phyloP scores from a whole-genome alignment of 1,284 basidiomycete species.

The Ganoderma lucidum region DNA sequence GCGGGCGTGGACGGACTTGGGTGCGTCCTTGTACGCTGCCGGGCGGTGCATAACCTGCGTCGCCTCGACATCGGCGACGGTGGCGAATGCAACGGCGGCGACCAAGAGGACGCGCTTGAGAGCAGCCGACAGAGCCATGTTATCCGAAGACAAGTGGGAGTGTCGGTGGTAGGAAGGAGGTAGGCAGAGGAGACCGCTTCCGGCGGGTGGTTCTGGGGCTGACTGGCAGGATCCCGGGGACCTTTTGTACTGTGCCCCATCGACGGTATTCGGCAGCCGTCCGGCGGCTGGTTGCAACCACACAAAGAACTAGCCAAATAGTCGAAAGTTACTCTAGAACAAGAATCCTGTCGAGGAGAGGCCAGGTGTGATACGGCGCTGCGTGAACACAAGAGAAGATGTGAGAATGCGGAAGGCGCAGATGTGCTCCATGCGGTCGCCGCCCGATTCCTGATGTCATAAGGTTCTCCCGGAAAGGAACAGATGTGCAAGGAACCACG shows the following conservation, averaged over 20 bases:
- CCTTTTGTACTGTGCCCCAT: constrained; percentile 14
- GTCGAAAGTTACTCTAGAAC: neutral
- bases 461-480: constrained; percentile 13
- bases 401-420: constrained; percentile 1
- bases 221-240: neutral
- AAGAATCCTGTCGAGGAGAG: constrained; percentile 1
- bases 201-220: constrained; percentile 12
- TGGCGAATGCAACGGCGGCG: constrained; percentile 32
- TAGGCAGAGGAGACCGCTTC: constrained; percentile 14
- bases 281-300: neutral
- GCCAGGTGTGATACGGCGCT: constrained; percentile 7
- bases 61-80: constrained; percentile 45
- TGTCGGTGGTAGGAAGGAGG: constrained; percentile 9
- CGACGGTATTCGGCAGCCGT: neutral
- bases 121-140: constrained; percentile 34
- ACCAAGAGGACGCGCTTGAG: constrained; percentile 34
- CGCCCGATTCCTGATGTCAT: constrained; percentile 12
- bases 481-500: constrained; percentile 11
- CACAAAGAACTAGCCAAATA: neutral
- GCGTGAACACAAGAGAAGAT: constrained; percentile 11
- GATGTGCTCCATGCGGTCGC: constrained; percentile 26
- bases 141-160: constrained; percentile 6
- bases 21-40: constrained; percentile 52
- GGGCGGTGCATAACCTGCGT: constrained; percentile 68
- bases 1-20: constrained; percentile 54